These are phyloP conservation scores for Pseudogymnoascus sp. DNA, from an alignment of 2,329 filamentous ascomycete species.

Conservation along the genomic window DNA sequence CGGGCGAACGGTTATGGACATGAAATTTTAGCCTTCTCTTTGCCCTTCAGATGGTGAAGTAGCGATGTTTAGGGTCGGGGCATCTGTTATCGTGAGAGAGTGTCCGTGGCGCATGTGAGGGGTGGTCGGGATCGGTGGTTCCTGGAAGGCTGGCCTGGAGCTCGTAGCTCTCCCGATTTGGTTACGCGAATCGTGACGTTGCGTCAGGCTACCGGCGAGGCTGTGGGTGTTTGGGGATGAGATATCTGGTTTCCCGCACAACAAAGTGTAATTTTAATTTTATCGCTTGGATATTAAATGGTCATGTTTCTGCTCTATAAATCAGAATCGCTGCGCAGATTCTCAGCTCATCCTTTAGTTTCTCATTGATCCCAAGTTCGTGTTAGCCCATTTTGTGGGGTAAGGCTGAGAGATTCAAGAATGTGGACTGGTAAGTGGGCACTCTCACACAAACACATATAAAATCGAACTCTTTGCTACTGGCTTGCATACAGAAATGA, in stretches of 20 bases:
- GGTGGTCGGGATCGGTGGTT: neutral
- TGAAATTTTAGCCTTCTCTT: neutral
- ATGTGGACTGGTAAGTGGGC: constrained; percentile 1
- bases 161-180: constrained; percentile 6
- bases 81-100: neutral
- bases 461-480: neutral
- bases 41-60: neutral
- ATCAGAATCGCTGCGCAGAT: neutral
- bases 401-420: neutral
- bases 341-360: neutral
- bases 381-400: neutral
- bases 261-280: neutral
- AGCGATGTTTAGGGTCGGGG: neutral
- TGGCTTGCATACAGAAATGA: neutral
- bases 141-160: neutral
- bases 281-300: neutral
- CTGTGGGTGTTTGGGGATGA: neutral
- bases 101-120: neutral
- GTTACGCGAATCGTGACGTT: constrained; percentile 5
- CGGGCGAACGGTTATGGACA: constrained; percentile 23
- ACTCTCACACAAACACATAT: neutral
- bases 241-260: neutral
- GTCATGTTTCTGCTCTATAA: neutral
- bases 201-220: constrained; percentile 2
- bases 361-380: neutral